Base-by-base conservation (phyloP, 116 monocot genomes). In the Trichopus zeylanicus region DNA sequence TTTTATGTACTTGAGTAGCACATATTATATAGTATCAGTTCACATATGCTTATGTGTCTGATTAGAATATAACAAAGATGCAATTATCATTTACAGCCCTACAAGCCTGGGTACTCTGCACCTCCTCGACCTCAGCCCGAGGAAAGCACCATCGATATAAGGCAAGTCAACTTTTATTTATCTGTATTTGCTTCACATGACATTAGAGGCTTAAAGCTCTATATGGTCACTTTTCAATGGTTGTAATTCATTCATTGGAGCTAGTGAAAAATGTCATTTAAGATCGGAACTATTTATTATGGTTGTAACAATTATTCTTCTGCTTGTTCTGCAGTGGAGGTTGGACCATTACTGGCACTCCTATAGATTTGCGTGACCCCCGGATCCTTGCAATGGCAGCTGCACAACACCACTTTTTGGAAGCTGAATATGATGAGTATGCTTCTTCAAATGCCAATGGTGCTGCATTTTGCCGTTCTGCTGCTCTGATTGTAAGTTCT, bases 351-450 rank as follows among this genome's bases (percentile, higher is more conserved):
- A 75, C 80, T 68, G 90, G 86, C 32, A 33, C 71, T 32, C 78
- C 79, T 26, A 64, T 95, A 56, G 90, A 86, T 59, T 55, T 86
- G 62, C 86, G 60, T 68, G 84, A 95, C 62, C 95, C 75, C 46
- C 79, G 88, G 55, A 56, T 91, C 11, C 68, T 98, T 61, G 81
- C 98, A 38, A 70, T 91, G 77, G 84, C 94, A 31, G 79, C 86
- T 51, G 82, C 97, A 56, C 81, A 85, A 16, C 78, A 73, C 31
- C 91, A 70, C 62, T 74, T 98, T 22, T 75, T 88, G 60, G 91
- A 91, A 78, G 71, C 97, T 32, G 91, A 97, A 38, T 87, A 87
- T 62, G 91, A 97, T 72, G 94, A 86, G 6, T 81, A 97, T 75
- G 76, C 70, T 61, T 70, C 72, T 49, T 78, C 79, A 57, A 83